A percentile compares a stretch with the other conserved stretches of the same genome.
Conservation (phyloP, 805 yeast species). For the Yamadazyma insecticola region DNA sequence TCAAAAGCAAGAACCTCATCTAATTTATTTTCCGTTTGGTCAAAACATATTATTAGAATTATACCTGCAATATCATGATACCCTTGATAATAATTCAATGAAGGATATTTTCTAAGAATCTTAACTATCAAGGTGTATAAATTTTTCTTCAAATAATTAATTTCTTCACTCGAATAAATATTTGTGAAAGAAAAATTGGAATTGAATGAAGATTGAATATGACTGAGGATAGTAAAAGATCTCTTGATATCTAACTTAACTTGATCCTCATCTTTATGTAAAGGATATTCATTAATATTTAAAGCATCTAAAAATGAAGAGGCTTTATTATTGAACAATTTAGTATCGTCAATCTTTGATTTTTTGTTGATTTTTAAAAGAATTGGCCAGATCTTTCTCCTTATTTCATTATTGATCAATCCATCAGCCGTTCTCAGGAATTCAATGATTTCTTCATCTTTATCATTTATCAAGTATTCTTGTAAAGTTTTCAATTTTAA, state of each 20-base stretch:
- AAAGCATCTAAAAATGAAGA: conserved; percentile 16
- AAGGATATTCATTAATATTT: conserved; percentile 25
- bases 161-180: conserved; percentile 27
- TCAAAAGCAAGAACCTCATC: conserved; percentile 32
- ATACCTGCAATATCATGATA: conserved; percentile 82
- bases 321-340: not conserved
- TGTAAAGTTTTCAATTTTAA: conserved; percentile 33
- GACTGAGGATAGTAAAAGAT: conserved; percentile 47
- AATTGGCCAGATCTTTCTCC: conserved; percentile 50
- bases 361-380: conserved; percentile 27
- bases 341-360: not conserved
- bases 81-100: conserved; percentile 82
- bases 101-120: conserved; percentile 58
- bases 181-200: conserved; percentile 22
- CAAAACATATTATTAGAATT: conserved; percentile 49
- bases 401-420: conserved; percentile 34
- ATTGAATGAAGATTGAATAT: conserved; percentile 16
- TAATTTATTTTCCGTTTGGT: conserved; percentile 10
- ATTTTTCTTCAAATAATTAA: conserved; percentile 32
- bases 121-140: conserved; percentile 44
- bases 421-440: conserved; percentile 46
- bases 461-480: conserved; percentile 32
- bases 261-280: conserved; percentile 74
- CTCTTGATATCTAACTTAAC: conserved; percentile 74
- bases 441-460: conserved; percentile 18